Base-by-base conservation (phyloP, 2,329 filamentous ascomycete genomes). In the Rugonectria rugulosa region DNA sequence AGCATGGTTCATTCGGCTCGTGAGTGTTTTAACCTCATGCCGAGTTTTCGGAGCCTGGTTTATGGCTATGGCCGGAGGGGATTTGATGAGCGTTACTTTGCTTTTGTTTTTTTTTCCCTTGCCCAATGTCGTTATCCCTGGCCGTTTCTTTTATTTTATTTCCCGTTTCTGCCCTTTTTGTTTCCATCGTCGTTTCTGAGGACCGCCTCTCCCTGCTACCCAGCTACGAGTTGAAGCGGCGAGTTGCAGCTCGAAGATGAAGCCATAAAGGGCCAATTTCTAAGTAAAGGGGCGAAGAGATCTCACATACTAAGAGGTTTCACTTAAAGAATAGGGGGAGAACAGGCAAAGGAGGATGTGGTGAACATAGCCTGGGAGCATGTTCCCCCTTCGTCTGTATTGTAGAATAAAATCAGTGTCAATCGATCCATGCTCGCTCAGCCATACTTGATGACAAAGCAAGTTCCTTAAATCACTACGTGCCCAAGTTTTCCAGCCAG, bases 51-150 rank as follows among this genome's bases (percentile, higher is more conserved):
- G 53, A 46, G 42, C 37, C 46, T 15, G 53, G 23, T 56, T 56
- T 40, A 56, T 56, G 46, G 53, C 53, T 24, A 56, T 27, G 53
- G 53, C 53, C 48, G 54, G 54, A 21, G 53, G 45, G 43, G 31
- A 29, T 61, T 60, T 61, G 59, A 59, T 57, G 52, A 63, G 57
- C 59, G 60, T 58, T 48, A n/a, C n/a, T 58, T 49, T 64, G 56
- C 64, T 53, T 59, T 57, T n/a, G n/a, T n/a, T n/a, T n/a, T n/a
- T n/a, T n/a, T n/a, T n/a, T n/a, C n/a, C n/a, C n/a, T n/a, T n/a
- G n/a, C n/a, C n/a, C n/a, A n/a, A n/a, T n/a, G n/a, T n/a, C 49
- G 47, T 36, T 49, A 41, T 38, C 42, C 50, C 21, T 56, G 53
- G 6, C 10, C 10, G 29, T 57, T 54, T 50, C 57, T 46, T 37